Base-by-base conservation (phyloP, 805 yeast genomes). In the Maudiozyma serrabonitensis region DNA sequence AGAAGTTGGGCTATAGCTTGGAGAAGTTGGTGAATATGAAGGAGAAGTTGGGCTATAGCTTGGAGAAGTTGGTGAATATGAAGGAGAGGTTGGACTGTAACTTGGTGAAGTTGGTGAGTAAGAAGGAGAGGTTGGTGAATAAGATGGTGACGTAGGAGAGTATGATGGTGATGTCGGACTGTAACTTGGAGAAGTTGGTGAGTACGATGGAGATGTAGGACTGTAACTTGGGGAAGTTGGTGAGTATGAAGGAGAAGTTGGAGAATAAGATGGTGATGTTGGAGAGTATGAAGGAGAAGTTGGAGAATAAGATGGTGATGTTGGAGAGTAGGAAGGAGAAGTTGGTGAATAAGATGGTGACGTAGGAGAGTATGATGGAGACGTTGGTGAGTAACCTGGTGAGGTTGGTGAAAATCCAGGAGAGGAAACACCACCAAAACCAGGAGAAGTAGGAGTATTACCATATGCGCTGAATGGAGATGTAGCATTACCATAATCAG, bases 121-220 rank as follows among this genome's bases (percentile, higher is more conserved):
- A 1, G 69, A 57, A 54, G 96, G 97, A 0, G 91, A 82, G 0
- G 95, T 87, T 54, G 91, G 91, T 0, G 95, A 95, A 67, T 87
- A 87, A 1, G 70, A 57, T 53, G 96, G 96, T 0, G 90, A 81
- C 0, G 95, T 86, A 54, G 90, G 89, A 0, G 80, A 72, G 61
- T 83, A 84, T 4, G 68, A 59, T 55, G 87, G 80, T 0, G 87
- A 80, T 0, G 87, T 80, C 46, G 95, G 93, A 1, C 82, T 75
- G 63, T 86, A 86, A 4, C 74, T 62, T 58, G 95, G 89, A 2
- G 86, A 78, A 0, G 95, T 84, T 46, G 96, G 95, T 0, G 82
- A 74, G 65, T 88, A 84, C 2, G 74, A 59, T 54, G 89, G 88
- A 3, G 84, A 78, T 0, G 88, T 85, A 51, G 95, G 91, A 2